Evolutionary conservation across 495 filamentous ascomycete genomes (phyloP).

Genomic region (Trichoderma erinaceum): DNA sequence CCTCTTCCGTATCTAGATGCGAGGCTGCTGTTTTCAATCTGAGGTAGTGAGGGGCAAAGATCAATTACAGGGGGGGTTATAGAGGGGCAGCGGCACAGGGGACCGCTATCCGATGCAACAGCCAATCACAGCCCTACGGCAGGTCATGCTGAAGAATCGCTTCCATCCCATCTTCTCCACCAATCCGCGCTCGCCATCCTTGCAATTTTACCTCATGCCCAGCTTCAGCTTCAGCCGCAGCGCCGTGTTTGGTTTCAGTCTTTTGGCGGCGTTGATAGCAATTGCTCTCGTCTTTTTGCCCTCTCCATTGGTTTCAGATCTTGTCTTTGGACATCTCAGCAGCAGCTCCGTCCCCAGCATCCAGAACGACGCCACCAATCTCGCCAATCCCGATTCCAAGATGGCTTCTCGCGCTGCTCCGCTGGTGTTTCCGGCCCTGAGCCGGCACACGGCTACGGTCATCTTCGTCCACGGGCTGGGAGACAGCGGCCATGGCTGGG

Average conservation of each 20-base stretch:
- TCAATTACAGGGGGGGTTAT: neutral
- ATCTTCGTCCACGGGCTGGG: constrained; percentile 85
- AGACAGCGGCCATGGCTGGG: constrained; percentile 69
- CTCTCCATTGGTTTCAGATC: neutral
- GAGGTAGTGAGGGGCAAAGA: no score
- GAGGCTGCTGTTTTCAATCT: no score
- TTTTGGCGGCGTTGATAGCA: neutral
- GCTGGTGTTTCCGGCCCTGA: constrained; percentile 78
- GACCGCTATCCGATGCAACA: neutral
- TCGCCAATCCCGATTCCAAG: neutral
- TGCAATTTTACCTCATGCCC: constrained; percentile 10
- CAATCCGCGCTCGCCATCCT: neutral
- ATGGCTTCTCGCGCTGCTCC: constrained; percentile 25
- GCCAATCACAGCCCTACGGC: neutral
- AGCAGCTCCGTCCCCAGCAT: neutral
- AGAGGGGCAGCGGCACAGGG: neutral
- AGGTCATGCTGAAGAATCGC: neutral
- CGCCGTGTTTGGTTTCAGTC: neutral
- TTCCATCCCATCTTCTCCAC: neutral
- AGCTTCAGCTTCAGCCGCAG: constrained; percentile 4
- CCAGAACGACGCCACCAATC: neutral
- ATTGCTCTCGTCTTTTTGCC: neutral
- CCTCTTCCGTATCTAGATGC: no score
- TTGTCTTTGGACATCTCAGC: neutral
- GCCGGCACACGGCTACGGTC: constrained; percentile 80